These are phyloP conservation scores for Chrysosporium keratinophilum DNA, from an alignment of 2,329 filamentous ascomycete species.

Conservation along the genomic window DNA sequence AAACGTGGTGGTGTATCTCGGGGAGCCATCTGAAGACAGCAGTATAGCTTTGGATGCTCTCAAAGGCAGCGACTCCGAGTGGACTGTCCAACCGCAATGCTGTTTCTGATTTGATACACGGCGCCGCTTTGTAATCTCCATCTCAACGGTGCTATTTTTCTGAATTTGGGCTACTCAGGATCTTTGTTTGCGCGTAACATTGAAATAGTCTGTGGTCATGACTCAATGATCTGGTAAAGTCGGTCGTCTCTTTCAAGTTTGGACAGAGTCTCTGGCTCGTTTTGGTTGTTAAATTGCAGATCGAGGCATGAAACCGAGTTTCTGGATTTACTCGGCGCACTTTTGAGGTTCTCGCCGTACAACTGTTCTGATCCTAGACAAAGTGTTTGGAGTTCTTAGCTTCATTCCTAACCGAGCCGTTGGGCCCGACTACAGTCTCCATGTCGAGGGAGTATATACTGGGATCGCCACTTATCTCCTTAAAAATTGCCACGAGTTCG, in stretches of 20 bases:
- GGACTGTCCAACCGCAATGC: no score
- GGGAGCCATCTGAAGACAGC: background rate
- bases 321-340: background rate
- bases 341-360: background rate
- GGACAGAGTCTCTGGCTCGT: background rate
- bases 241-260: background rate
- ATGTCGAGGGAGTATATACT: background rate
- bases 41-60: background rate
- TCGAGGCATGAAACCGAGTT: no score
- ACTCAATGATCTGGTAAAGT: background rate
- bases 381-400: conserved; percentile 15
- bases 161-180: background rate
- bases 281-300: background rate
- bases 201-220: background rate
- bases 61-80: background rate
- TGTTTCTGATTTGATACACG: background rate
- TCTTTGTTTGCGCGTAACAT: background rate
- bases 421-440: background rate
- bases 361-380: conserved; percentile 13
- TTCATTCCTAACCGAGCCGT: background rate
- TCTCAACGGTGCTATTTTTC: background rate
- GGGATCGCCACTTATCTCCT: background rate
- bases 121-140: background rate
- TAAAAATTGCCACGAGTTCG: background rate
- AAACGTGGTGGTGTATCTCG: background rate